phyloP scores from a whole-genome alignment of 352 stramenopile genomes.

The Vaucheria bursata region DNA sequence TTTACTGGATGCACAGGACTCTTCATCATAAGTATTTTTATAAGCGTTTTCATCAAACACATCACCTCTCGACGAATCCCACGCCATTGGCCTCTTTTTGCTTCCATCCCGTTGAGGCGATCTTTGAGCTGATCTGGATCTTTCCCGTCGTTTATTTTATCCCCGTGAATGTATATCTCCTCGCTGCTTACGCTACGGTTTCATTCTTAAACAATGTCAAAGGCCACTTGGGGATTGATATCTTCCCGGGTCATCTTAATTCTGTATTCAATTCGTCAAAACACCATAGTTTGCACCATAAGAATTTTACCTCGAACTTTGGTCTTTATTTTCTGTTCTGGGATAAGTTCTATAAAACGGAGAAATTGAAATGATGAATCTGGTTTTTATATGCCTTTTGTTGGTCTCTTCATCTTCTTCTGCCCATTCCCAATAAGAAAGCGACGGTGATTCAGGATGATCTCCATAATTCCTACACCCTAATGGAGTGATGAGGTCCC shows the following conservation, averaged over 20 bases:
- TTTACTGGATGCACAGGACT: neutral
- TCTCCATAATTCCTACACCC: neutral
- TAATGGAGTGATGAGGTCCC: neutral
- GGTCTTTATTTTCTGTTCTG: neutral
- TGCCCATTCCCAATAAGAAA: neutral
- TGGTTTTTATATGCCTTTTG: neutral
- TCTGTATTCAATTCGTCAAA: neutral
- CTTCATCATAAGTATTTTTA: constrained; percentile 6
- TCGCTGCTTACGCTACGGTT: neutral
- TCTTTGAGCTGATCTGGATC: neutral
- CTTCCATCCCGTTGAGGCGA: neutral
- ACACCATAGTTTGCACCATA: neutral
- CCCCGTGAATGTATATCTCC: neutral
- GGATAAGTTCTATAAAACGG: constrained; percentile 2
- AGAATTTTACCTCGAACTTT: neutral
- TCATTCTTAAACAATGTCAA: neutral
- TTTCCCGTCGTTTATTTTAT: constrained; percentile 1
- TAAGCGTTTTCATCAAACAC: neutral
- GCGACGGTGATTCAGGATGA: neutral
- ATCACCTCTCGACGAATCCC: neutral
- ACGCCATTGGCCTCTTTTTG: neutral
- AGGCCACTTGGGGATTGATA: neutral
- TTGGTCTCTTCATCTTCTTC: neutral
- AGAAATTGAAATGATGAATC: neutral
- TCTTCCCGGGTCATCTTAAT: neutral